Evolutionary conservation across 2,329 filamentous ascomycete species (phyloP).

Genomic region (Hypoxylon rubiginosum): DNA sequence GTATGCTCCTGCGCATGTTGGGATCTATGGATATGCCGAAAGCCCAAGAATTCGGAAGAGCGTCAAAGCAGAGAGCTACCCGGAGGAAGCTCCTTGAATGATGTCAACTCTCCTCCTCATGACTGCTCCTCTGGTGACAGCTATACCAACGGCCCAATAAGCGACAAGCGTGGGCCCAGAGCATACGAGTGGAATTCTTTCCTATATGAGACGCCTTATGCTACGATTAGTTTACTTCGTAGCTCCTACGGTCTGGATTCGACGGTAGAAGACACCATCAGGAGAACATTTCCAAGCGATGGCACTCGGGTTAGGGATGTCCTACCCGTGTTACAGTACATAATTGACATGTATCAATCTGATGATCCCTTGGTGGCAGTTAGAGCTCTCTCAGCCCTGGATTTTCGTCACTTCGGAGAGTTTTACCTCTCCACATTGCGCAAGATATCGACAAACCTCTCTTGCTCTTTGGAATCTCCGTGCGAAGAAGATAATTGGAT

Average conservation of each 20-base stretch:
- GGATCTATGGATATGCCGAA: background rate
- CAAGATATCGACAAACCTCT: background rate
- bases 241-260: background rate
- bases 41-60: too few species aligned
- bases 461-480: background rate
- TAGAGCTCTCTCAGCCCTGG: background rate
- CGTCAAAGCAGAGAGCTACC: background rate
- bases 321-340: background rate
- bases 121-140: background rate
- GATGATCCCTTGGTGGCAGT: too few species aligned
- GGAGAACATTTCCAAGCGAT: background rate
- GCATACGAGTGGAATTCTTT: too few species aligned
- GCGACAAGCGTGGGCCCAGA: too few species aligned
- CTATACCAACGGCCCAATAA: background rate
- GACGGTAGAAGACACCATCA: background rate
- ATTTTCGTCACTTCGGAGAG: background rate
- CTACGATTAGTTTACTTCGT: background rate
- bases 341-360: too few species aligned
- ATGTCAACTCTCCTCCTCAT: too few species aligned
- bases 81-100: too few species aligned
- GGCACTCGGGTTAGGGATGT: background rate
- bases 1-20: background rate
- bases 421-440: background rate
- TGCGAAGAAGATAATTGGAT: background rate
- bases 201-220: background rate